Conservation (phyloP, 305 asterid genomes). For the Caryopteris hybrid region DNA sequence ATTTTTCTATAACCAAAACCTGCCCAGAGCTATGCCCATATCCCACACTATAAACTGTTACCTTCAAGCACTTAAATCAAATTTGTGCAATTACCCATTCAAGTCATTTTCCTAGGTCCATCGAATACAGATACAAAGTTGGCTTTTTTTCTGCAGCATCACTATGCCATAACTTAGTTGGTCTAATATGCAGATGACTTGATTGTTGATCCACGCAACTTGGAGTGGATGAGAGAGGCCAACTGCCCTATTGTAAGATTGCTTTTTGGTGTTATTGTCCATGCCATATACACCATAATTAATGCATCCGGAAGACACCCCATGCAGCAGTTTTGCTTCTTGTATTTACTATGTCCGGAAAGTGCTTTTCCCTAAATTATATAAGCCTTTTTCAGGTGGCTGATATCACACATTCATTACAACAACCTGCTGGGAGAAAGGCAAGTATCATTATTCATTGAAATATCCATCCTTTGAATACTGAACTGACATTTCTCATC, state of each 20-base stretch:
- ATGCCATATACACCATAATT: conserved; percentile 10
- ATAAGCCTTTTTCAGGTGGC: conserved; percentile 60
- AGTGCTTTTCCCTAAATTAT: conserved; percentile 1
- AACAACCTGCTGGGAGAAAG: conserved; percentile 98
- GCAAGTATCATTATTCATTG: conserved; percentile 6
- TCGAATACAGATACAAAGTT: neutral
- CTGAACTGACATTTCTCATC: neutral
- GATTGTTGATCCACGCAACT: conserved; percentile 96
- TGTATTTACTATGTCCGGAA: conserved; percentile 2
- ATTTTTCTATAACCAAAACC: neutral
- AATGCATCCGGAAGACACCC: neutral
- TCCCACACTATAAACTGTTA: neutral
- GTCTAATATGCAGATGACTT: conserved; percentile 66
- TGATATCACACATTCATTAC: conserved; percentile 94
- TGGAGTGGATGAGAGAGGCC: conserved; percentile 96
- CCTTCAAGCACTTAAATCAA: neutral
- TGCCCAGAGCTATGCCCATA: neutral
- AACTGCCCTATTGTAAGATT: conserved; percentile 82
- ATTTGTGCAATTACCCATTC: neutral
- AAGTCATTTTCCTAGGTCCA: neutral
- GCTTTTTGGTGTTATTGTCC: neutral
- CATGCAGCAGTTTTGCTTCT: conserved; percentile 1
- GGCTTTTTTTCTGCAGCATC: neutral
- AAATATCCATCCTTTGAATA: neutral
- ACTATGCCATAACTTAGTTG: neutral